These are phyloP conservation scores for Metschnikowia anglica DNA, from an alignment of 805 yeast genomes.

Conservation along the genomic window DNA sequence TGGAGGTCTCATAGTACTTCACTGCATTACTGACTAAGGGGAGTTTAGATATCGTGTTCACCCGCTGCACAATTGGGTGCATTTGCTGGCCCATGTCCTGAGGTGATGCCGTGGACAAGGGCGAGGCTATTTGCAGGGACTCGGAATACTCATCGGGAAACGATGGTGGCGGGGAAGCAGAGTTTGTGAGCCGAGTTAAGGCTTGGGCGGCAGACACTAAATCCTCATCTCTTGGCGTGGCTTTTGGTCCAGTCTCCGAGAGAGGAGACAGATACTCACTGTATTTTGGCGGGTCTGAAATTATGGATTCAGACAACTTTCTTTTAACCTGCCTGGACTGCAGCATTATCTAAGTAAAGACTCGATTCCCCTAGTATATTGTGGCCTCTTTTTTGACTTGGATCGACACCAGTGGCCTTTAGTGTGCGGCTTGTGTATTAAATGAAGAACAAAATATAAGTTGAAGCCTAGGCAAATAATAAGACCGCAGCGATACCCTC, in stretches of 20 bases:
- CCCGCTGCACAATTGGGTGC: conserved; percentile 42
- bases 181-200: conserved; percentile 35
- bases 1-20: conserved; percentile 46
- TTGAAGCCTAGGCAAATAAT: no score
- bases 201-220: conserved; percentile 44
- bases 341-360: conserved; percentile 7
- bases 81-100: conserved; percentile 19
- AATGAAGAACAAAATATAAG: no score
- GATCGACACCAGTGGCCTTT: neutral
- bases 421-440: neutral
- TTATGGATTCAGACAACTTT: conserved; percentile 13
- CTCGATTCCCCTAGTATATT: neutral
- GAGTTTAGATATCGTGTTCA: conserved; percentile 38
- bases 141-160: conserved; percentile 8
- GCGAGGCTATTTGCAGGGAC: conserved; percentile 16
- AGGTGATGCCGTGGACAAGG: conserved; percentile 15
- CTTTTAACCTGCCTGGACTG: conserved; percentile 14
- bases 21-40: conserved; percentile 50
- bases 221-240: conserved; percentile 21
- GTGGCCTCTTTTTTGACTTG: neutral
- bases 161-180: conserved; percentile 23
- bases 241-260: neutral
- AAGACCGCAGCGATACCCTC: no score
- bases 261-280: conserved; percentile 2
- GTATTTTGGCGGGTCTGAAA: conserved; percentile 6